Evolutionary conservation across 345 rosid species (phyloP).

Genomic region (Crucihimalaya himalaica): DNA sequence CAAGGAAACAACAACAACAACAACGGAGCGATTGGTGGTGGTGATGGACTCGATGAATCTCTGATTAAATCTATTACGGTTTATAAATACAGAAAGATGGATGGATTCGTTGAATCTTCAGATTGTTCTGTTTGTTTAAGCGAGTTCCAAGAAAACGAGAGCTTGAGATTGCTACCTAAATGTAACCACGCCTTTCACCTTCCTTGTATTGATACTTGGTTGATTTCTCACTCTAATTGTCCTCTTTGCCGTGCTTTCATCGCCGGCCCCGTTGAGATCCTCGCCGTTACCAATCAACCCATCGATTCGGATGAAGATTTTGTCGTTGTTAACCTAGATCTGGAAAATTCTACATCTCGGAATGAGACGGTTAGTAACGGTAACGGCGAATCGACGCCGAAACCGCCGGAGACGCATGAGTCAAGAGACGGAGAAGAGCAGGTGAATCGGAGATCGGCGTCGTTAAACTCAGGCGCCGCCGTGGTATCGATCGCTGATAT

Average conservation of each 20-base stretch:
- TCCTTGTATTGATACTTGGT: conserved; percentile 87
- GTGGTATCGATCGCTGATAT: conserved; percentile 54
- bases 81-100: conserved; percentile 53
- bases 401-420: background rate
- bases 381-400: conserved; percentile 18
- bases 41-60: conserved; percentile 69
- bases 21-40: conserved; percentile 27
- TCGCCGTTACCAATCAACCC: background rate
- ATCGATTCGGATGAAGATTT: conserved; percentile 30
- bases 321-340: conserved; percentile 47
- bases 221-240: conserved; percentile 75
- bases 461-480: conserved; percentile 40
- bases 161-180: conserved; percentile 61
- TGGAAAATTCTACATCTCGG: conserved; percentile 36
- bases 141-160: conserved; percentile 78
- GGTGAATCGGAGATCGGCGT: conserved; percentile 53
- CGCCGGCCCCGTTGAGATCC: conserved; percentile 13
- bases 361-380: conserved; percentile 29
- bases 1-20: background rate
- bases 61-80: conserved; percentile 62
- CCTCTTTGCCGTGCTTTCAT: conserved; percentile 71
- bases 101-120: conserved; percentile 65
- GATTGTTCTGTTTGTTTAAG: conserved; percentile 79
- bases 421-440: conserved; percentile 4
- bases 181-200: conserved; percentile 87